Conservation (phyloP, 345 rosid species). For the Viola odorata region DNA sequence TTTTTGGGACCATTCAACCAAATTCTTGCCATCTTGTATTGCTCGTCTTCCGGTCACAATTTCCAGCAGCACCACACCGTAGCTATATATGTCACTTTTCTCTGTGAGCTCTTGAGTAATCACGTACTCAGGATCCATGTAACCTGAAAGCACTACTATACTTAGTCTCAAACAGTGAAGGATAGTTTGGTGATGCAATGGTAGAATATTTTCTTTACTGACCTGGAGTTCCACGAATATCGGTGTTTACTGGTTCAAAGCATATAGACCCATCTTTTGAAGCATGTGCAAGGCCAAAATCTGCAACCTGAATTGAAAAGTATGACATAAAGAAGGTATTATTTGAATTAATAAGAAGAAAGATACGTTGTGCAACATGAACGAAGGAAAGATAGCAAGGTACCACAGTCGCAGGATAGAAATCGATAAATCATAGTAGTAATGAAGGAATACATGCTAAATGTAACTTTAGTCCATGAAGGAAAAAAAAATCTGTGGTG, state of each 20-base stretch:
- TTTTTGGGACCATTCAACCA: conserved; percentile 63
- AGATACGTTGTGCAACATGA: too few relatives aligned
- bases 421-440: conserved; percentile 7
- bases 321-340: too few relatives aligned
- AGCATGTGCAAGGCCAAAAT: conserved; percentile 93
- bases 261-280: conserved; percentile 81
- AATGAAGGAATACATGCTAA: not conserved
- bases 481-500: not conserved
- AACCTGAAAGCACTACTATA: conserved; percentile 46
- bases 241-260: conserved; percentile 82
- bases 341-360: too few relatives aligned
- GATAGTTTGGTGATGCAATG: not conserved
- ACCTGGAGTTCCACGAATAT: conserved; percentile 99
- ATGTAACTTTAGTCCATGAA: too few relatives aligned
- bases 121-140: conserved; percentile 91
- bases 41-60: conserved; percentile 70
- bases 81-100: conserved; percentile 88
- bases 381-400: too few relatives aligned
- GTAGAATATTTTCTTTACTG: conserved; percentile 14
- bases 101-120: conserved; percentile 83
- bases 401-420: too few relatives aligned
- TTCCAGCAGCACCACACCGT: conserved; percentile 88
- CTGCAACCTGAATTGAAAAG: conserved; percentile 61
- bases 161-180: conserved; percentile 8
- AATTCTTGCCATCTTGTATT: conserved; percentile 66